Base-by-base conservation (phyloP, 805 yeast genomes). In the Wickerhamiella slavikovae region DNA sequence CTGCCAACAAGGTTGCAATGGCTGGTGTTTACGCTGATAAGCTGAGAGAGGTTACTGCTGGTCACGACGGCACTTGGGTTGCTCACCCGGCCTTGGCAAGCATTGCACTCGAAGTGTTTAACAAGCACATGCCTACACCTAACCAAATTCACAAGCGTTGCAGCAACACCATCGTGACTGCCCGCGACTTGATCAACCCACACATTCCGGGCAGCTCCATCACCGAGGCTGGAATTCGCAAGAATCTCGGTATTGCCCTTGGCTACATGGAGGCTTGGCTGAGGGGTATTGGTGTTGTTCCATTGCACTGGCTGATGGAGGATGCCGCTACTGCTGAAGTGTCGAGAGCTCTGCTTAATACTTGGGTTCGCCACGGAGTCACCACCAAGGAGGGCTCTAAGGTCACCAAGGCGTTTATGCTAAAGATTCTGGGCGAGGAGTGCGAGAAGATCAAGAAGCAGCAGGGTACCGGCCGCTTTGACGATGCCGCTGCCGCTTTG, bases 251-350 rank as follows among this genome's bases (percentile, higher is more conserved):
- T 45, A 68, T 71, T 50, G 77, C 77, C 27, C 60, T 72, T 36
- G 66, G 72, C 15, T 71, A 71, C 54, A 68, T 69, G 55, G 78
- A 70, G 55, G 77, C 77, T 21, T 71, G 78, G 78, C 65, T 71
- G 42, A 58, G 75, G 36, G 73, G 74, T 31, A 53, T 66, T 34
- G 79, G 79, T 8, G 70, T 77, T 51, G 77, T 71, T 32, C 78
- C 80, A 38, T 71, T 71, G 54, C 68, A 72, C 59, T 68, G 61
- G 51, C 57, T 71, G 51, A 71, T 71, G 80, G 80, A 71, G 55
- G 79, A 71, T 43, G 79, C 79, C 20, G 79, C 78, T 30, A 71
- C 78, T 32, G 79, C 78, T 29, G 79, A 71, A 50, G 78, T 71
- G n/a, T 70, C 76, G 17, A 62, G 80, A 44, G 60, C 72, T 20